A percentile compares a stretch with the other conserved stretches of the same genome.
Evolutionary conservation across 306 rosid genomes (phyloP).

Genomic region (Vigna mungo): DNA sequence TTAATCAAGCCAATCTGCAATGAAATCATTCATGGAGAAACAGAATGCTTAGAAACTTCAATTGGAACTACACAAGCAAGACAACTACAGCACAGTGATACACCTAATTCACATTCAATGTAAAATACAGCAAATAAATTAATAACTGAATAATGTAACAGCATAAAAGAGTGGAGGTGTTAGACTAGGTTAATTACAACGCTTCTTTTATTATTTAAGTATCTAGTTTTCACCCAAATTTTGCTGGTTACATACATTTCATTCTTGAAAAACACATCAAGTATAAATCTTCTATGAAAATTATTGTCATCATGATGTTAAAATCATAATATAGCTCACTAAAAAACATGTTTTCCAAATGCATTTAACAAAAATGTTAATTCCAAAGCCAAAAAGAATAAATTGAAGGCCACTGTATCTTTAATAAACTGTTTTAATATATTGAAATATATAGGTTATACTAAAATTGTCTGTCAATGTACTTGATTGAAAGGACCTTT

Average conservation of each 20-base stretch:
- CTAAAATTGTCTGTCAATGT: background rate
- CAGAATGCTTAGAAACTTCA: slow-evolving; percentile 36
- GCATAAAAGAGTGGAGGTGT: background rate
- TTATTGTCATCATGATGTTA: slow-evolving; percentile 10
- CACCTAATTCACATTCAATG: slow-evolving; percentile 27
- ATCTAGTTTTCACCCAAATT: slow-evolving; percentile 17
- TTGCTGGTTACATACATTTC: slow-evolving; percentile 21
- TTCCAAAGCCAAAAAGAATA: slow-evolving; percentile 15
- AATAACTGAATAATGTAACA: slow-evolving; percentile 7
- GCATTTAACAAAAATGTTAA: slow-evolving; percentile 7
- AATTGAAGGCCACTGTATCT: too few species aligned
- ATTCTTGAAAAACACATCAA: slow-evolving; percentile 24
- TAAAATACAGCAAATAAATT: slow-evolving; percentile 10
- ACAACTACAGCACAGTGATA: background rate
- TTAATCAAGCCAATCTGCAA: slow-evolving; percentile 86
- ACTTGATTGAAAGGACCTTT: slow-evolving; percentile 17
- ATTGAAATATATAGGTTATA: too few species aligned
- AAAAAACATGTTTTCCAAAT: slow-evolving; percentile 7
- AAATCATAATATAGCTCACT: slow-evolving; percentile 14
- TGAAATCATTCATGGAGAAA: slow-evolving; percentile 13
- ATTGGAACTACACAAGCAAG: slow-evolving; percentile 10
- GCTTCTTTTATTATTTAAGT: slow-evolving; percentile 20
- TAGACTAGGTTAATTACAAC: slow-evolving; percentile 18
- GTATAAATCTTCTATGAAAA: background rate
- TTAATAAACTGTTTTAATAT: too few species aligned